Evolutionary conservation across 2,329 filamentous ascomycete species (phyloP).

Genomic region (Penicillium sp.): DNA sequence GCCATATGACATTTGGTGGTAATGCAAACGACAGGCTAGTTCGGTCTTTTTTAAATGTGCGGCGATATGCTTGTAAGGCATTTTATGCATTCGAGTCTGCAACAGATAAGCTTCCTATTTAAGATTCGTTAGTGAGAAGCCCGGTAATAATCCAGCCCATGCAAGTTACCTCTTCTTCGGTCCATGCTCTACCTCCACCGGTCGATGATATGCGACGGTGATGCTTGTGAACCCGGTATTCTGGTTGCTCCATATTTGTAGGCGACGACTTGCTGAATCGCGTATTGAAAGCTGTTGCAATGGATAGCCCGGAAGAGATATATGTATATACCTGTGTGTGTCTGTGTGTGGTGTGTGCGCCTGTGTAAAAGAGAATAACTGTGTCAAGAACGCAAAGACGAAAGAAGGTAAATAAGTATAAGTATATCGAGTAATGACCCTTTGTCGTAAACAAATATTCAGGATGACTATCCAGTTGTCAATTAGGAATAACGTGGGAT

Average conservation of each 20-base stretch:
- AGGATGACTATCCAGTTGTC: background rate
- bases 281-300: background rate
- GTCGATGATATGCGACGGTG: slow-evolving; percentile 65
- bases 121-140: slow-evolving; percentile 3
- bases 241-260: slow-evolving; percentile 6
- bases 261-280: background rate
- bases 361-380: background rate
- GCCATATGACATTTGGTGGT: slow-evolving; percentile 79
- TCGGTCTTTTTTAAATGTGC: slow-evolving; percentile 83
- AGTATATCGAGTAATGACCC: background rate
- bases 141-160: background rate
- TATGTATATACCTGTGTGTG: no score
- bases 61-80: slow-evolving; percentile 88
- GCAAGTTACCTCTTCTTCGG: slow-evolving; percentile 72
- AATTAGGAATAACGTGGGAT: slow-evolving; percentile 9
- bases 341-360: no score
- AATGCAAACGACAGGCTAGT: slow-evolving; percentile 80
- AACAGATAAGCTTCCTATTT: slow-evolving; percentile 74
- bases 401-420: background rate
- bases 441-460: background rate
- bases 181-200: slow-evolving; percentile 76
- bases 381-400: background rate
- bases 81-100: slow-evolving; percentile 78
- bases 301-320: background rate
- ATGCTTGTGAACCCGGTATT: slow-evolving; percentile 56